Conservation (phyloP, 139 green algal species). For the Chara braunii region DNA sequence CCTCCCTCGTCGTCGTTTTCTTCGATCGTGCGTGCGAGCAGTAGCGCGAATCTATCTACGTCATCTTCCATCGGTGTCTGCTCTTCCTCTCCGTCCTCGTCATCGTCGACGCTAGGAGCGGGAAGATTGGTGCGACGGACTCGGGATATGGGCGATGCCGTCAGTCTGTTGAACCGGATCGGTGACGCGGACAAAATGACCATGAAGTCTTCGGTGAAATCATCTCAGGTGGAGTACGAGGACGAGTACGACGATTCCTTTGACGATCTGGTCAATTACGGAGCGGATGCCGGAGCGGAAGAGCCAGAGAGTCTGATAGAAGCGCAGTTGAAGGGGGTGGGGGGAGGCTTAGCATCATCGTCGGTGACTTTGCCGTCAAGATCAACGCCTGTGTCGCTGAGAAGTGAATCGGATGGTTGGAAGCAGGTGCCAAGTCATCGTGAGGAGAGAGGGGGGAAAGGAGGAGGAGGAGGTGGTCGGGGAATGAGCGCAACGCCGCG, state of each 20-base stretch:
- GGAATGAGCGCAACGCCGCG: neutral
- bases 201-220: too few species aligned
- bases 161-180: neutral
- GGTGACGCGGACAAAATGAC: neutral
- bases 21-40: too few species aligned
- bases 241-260: constrained; percentile 45
- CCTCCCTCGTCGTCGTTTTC: too few species aligned
- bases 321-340: neutral
- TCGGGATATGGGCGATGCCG: neutral
- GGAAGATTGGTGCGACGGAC: neutral
- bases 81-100: neutral
- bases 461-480: neutral
- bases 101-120: neutral
- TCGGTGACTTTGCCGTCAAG: neutral
- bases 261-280: constrained; percentile 26
- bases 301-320: constrained; percentile 4
- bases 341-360: neutral
- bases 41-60: too few species aligned
- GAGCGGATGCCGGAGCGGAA: constrained; percentile 2
- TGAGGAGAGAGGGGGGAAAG: constrained; percentile 4
- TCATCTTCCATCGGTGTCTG: neutral
- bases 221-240: constrained; percentile 34
- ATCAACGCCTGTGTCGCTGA: neutral
- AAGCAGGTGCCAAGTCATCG: neutral
- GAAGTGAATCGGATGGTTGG: neutral